These are phyloP conservation scores for Loxodes magnus DNA, from an alignment of 73 alveolate genomes.

Conservation along the genomic window DNA sequence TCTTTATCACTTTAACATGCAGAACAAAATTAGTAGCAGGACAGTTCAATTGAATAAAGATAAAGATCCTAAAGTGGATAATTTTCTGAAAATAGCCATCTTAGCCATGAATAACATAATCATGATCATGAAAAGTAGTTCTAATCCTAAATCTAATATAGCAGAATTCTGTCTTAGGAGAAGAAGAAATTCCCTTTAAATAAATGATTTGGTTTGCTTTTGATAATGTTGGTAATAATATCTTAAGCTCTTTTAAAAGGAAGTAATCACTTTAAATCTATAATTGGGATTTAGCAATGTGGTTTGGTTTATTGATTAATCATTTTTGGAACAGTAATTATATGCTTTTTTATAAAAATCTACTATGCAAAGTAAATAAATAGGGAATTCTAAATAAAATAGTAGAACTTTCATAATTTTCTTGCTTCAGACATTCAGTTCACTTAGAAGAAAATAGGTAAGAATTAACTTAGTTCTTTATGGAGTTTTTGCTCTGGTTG, in stretches of 20 bases:
- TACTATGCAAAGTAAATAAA: not conserved
- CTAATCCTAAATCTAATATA: not conserved
- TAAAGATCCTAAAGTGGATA: no score
- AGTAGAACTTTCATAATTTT: not conserved
- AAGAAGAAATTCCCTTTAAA: not conserved
- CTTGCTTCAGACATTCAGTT: not conserved
- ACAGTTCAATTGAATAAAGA: no score
- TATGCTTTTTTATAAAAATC: not conserved
- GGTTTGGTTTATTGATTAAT: not conserved
- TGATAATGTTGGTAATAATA: not conserved
- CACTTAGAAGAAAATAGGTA: not conserved
- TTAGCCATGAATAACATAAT: no score
- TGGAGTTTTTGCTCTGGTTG: no score
- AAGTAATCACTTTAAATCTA: not conserved
- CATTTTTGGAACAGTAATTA: not conserved
- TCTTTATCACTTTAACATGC: no score
- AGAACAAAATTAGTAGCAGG: no score
- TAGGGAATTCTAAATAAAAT: not conserved
- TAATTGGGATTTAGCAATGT: slow-evolving; percentile 1
- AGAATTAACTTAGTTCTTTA: slow-evolving; percentile 14
- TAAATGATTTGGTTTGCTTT: not conserved
- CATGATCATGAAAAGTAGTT: not conserved
- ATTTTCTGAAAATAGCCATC: no score
- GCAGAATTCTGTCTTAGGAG: not conserved
- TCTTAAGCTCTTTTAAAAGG: not conserved